These are phyloP conservation scores for Cladophialophora bantiana DNA, from an alignment of 2,329 filamentous ascomycete species.

Conservation along the genomic window DNA sequence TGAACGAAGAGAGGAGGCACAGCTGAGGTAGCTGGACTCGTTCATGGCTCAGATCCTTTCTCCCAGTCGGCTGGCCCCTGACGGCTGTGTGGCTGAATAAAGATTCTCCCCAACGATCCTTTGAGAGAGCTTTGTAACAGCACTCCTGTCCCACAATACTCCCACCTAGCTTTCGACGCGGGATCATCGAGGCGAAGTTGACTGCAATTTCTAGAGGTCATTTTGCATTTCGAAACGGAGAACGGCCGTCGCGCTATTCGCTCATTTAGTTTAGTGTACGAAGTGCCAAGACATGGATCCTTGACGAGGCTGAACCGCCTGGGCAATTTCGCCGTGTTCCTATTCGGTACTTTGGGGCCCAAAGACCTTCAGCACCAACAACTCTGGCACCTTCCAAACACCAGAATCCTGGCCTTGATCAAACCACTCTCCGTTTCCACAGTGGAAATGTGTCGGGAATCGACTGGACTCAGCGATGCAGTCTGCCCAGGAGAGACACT, in stretches of 20 bases:
- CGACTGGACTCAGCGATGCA: background rate
- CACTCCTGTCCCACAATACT: too few species aligned
- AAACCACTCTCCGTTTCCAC: too few species aligned
- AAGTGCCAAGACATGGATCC: slow-evolving; percentile 7
- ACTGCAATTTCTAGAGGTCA: background rate
- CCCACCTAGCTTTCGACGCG: too few species aligned
- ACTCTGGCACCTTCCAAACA: background rate
- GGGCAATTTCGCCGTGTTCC: too few species aligned
- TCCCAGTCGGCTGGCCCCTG: too few species aligned
- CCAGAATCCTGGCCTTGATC: too few species aligned
- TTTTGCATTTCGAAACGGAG: background rate
- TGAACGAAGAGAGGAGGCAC: background rate
- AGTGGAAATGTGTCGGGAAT: background rate
- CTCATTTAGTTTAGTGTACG: slow-evolving; percentile 13
- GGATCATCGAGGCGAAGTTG: too few species aligned
- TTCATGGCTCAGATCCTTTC: too few species aligned
- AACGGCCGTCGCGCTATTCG: background rate
- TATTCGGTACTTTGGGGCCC: background rate
- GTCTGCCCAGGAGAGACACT: background rate
- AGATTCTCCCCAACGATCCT: too few species aligned
- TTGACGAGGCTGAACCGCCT: too few species aligned
- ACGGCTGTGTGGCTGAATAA: too few species aligned
- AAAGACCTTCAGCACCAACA: background rate
- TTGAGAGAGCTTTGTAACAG: too few species aligned
- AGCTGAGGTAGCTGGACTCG: background rate